Evolutionary conservation across 2,329 filamentous ascomycete genomes (phyloP).

Genomic region (Monilinia vaccinii-corymbosi): DNA sequence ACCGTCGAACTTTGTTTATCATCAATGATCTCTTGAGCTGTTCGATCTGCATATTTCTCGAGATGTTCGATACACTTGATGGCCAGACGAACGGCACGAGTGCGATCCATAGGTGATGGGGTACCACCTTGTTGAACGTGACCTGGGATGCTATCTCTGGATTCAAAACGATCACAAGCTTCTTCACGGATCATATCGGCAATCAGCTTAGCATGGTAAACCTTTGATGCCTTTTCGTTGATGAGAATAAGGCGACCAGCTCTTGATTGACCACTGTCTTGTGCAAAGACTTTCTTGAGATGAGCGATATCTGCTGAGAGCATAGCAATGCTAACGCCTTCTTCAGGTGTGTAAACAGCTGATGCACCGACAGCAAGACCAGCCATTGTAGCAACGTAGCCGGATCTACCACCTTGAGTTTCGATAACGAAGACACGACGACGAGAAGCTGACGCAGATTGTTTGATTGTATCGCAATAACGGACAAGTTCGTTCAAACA

Average conservation of each 20-base stretch:
- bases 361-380: conserved; percentile 86
- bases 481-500: conserved; percentile 90
- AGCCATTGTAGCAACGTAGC: conserved; percentile 85
- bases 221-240: conserved; percentile 86
- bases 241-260: conserved; percentile 93
- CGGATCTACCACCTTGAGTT: conserved; percentile 89
- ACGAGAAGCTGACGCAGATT: conserved; percentile 88
- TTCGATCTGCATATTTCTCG: conserved; percentile 63
- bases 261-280: conserved; percentile 79
- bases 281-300: conserved; percentile 73
- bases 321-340: conserved; percentile 91
- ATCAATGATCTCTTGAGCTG: conserved; percentile 57
- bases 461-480: conserved; percentile 96
- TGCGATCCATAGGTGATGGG: conserved; percentile 92
- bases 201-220: conserved; percentile 88
- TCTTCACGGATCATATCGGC: conserved; percentile 94
- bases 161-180: conserved; percentile 84
- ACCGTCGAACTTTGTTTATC: conserved; percentile 69
- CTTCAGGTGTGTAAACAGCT: conserved; percentile 93
- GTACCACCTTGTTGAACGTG: conserved; percentile 93
- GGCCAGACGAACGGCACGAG: conserved; percentile 80
- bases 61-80: conserved; percentile 93
- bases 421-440: conserved; percentile 96
- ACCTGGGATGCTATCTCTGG: conserved; percentile 80
- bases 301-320: conserved; percentile 83